Conservation (phyloP, 1,284 basidiomycete species). For the Cryptococcus sp. region DNA sequence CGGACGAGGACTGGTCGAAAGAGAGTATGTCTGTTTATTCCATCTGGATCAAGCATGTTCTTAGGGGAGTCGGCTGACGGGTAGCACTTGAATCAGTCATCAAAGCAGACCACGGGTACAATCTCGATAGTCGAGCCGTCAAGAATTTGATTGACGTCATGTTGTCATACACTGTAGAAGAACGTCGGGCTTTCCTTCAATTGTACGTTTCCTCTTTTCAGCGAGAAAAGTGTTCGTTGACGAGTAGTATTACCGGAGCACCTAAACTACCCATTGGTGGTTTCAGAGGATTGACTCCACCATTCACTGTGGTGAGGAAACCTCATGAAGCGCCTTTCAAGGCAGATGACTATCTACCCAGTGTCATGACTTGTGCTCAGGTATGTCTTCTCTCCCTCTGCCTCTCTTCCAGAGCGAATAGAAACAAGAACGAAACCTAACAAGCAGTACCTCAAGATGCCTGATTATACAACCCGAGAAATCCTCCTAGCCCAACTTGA, state of each 20-base stretch:
- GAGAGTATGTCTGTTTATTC: slow-evolving; percentile 62
- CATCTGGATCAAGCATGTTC: too few relatives aligned
- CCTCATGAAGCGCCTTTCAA: slow-evolving; percentile 84
- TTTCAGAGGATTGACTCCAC: slow-evolving; percentile 90
- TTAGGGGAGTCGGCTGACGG: slow-evolving; percentile 9
- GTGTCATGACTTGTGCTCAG: slow-evolving; percentile 98
- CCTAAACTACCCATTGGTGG: slow-evolving; percentile 91
- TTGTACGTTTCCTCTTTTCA: slow-evolving; percentile 53
- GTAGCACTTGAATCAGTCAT: slow-evolving; percentile 80
- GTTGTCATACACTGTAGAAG: slow-evolving; percentile 66
- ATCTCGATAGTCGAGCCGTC: slow-evolving; percentile 85
- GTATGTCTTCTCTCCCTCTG: slow-evolving; percentile 36
- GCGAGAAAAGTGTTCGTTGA: neutral
- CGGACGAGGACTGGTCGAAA: slow-evolving; percentile 87
- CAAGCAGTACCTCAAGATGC: slow-evolving; percentile 73
- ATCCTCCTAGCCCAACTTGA: slow-evolving; percentile 74
- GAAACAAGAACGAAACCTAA: neutral
- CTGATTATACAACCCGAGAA: slow-evolving; percentile 80
- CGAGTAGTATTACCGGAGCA: slow-evolving; percentile 74
- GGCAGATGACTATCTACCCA: slow-evolving; percentile 92
- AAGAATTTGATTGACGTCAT: slow-evolving; percentile 82
- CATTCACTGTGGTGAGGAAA: slow-evolving; percentile 94
- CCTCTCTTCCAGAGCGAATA: neutral
- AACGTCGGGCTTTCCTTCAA: slow-evolving; percentile 84
- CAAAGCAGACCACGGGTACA: slow-evolving; percentile 98